phyloP scores from a whole-genome alignment of 2,329 filamentous ascomycete genomes.

The Monosporascus sp. region DNA sequence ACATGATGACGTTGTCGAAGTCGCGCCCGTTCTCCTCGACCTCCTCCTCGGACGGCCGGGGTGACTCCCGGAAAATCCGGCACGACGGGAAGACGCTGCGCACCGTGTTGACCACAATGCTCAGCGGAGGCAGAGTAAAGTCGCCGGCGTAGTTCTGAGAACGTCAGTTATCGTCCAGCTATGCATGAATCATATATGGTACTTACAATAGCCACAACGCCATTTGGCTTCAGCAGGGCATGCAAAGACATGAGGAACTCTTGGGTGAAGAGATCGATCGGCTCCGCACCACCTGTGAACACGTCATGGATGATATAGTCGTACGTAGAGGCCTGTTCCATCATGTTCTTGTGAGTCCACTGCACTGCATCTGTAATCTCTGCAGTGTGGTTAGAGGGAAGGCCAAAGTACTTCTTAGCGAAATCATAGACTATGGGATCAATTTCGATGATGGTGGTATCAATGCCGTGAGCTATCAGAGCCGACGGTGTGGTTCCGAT shows the following conservation, averaged over 20 bases:
- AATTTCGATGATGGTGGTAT: constrained; percentile 92
- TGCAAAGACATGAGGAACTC: constrained; percentile 74
- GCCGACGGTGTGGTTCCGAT: constrained; percentile 89
- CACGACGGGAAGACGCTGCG: constrained; percentile 79
- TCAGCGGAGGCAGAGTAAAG: constrained; percentile 69
- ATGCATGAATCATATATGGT: constrained; percentile 8
- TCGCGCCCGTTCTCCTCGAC: constrained; percentile 52
- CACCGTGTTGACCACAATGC: constrained; percentile 79
- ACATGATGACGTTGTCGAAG: constrained; percentile 95
- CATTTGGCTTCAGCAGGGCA: constrained; percentile 67
- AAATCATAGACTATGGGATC: constrained; percentile 85
- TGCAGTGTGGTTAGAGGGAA: constrained; percentile 72
- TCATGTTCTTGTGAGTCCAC: constrained; percentile 51
- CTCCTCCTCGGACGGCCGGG: constrained; percentile 42
- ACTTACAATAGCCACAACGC: constrained; percentile 80
- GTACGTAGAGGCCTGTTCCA: constrained; percentile 48
- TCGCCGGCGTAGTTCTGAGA: constrained; percentile 90
- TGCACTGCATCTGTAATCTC: constrained; percentile 75
- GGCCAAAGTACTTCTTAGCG: constrained; percentile 75
- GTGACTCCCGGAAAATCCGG: constrained; percentile 80
- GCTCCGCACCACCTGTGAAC: constrained; percentile 93
- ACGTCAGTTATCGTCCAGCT: background rate
- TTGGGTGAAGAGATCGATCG: constrained; percentile 78
- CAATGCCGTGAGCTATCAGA: constrained; percentile 79
- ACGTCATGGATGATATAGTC: constrained; percentile 98